Evolutionary conservation across 805 yeast species (phyloP).

Genomic region (Isabelozyma pseudorhagii): DNA sequence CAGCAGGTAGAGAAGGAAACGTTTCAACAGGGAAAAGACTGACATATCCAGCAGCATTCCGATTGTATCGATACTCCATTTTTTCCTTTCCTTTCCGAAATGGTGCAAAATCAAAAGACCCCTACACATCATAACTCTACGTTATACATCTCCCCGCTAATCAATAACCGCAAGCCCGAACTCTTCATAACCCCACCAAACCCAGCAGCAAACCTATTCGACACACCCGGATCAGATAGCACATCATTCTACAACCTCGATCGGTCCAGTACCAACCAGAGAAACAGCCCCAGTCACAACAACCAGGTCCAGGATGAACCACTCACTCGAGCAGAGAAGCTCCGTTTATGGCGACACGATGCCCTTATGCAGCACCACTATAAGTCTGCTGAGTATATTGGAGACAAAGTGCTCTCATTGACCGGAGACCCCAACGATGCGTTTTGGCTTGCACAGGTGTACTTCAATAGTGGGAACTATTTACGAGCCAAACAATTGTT

Average conservation of each 20-base stretch:
- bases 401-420: constrained; percentile 81
- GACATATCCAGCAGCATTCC: background rate
- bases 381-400: constrained; percentile 84
- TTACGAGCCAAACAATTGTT: constrained; percentile 75
- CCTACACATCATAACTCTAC: constrained; percentile 70
- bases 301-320: constrained; percentile 30
- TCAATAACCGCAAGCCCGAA: constrained; percentile 41
- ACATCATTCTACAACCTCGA: constrained; percentile 38
- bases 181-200: constrained; percentile 48
- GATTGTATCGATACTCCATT: background rate
- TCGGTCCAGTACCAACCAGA: constrained; percentile 7
- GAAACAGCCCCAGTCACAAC: constrained; percentile 1
- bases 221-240: constrained; percentile 39
- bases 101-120: constrained; percentile 24
- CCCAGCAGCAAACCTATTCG: constrained; percentile 37
- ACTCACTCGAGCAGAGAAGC: constrained; percentile 75
- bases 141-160: constrained; percentile 67
- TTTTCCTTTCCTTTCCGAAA: background rate
- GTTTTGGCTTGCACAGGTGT: constrained; percentile 93
- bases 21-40: background rate
- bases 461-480: constrained; percentile 71
- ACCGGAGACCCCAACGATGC: constrained; percentile 92
- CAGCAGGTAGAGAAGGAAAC: too few relatives aligned
- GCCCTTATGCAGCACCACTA: constrained; percentile 91
- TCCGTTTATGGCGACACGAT: constrained; percentile 90